These are phyloP conservation scores for Camellia sinensis DNA, from an alignment of 148 eudicot genomes.

Conservation along the genomic window DNA sequence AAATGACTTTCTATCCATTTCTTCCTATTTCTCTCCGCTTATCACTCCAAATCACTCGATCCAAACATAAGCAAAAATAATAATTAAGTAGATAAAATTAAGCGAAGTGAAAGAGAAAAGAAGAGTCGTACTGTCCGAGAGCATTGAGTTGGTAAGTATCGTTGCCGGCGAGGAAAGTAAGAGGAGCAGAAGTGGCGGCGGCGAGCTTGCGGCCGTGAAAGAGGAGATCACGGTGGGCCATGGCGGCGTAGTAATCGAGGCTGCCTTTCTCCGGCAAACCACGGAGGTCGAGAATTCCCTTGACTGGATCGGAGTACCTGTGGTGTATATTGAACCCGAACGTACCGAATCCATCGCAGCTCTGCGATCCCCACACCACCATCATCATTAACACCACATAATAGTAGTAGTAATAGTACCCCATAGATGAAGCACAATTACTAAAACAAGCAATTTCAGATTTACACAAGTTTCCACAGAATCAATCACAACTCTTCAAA, in stretches of 20 bases:
- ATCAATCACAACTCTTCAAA: not conserved
- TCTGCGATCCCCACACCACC: conserved; percentile 18
- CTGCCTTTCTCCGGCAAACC: conserved; percentile 69
- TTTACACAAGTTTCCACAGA: not conserved
- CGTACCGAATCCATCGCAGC: conserved; percentile 39
- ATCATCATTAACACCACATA: not conserved
- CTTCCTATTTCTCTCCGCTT: no score
- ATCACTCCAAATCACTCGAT: no score
- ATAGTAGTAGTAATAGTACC: not conserved
- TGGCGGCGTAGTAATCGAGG: conserved; percentile 48
- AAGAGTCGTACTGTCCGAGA: conserved; percentile 70
- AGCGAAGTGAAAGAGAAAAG: not conserved
- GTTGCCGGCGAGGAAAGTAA: conserved; percentile 61
- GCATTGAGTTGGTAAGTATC: conserved; percentile 36
- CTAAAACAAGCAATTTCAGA: conserved; percentile 4
- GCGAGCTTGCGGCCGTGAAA: conserved; percentile 56
- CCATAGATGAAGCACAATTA: not conserved
- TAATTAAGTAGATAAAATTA: not conserved
- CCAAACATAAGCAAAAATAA: not conserved
- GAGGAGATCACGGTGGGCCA: conserved; percentile 73
- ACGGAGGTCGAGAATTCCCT: conserved; percentile 38
- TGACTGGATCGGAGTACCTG: conserved; percentile 73
- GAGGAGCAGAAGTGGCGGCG: conserved; percentile 19
- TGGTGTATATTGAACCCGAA: conserved; percentile 76
- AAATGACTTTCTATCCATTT: no score